Evolutionary conservation across 495 filamentous ascomycete species (phyloP), one percentile per base, ranked within the genome.

Genomic region (Aspergillus taichungensis): DNA sequence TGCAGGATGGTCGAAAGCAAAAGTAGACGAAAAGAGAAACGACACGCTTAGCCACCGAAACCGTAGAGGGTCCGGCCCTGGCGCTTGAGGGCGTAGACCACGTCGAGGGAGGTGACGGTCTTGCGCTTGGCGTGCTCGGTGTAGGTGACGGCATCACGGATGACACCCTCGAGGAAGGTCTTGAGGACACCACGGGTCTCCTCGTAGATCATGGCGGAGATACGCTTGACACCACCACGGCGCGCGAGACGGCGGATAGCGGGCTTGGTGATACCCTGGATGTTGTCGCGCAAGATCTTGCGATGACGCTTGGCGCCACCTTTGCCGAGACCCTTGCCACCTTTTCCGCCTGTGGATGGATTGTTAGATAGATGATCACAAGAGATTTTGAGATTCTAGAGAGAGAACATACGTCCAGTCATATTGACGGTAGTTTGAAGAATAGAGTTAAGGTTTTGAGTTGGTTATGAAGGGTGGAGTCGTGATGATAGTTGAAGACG

Each of bases 211-310:
- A 85, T 78, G 70, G 70, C 60, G 64, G 94, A 97, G 77, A 99
- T 99, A 96, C 94, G 92, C 88, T 99, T 96, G 78, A 96, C 90
- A 88, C 90, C 90, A 75, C 90, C 90, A 88, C 90, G 89, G 70
- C 90, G 89, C 48, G 92, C 92, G 71, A 99, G 92, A 94, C 92
- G 94, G 69, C 92, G 88, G 78, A 99, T 99, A 66, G 92, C 92
- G 68, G 92, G 92, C 88, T 99, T 99, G 70, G 92, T 99, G 73
- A 99, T 99, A 79, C 92, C 92, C 76, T 82, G 82, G 68, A 85
- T 81, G 85, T 96, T 98, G 84, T 98, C 92, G 75, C 91, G 88
- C 67, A 98, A 82, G 74, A 98, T 96, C 87, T 97, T 98, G 63
- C 92, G 84, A 71, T 95, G 89, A 71, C 81, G 81, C 79, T 85